These are phyloP conservation scores for Cydonia oblonga DNA, from an alignment of 331 rosid genomes.

Conservation along the genomic window DNA sequence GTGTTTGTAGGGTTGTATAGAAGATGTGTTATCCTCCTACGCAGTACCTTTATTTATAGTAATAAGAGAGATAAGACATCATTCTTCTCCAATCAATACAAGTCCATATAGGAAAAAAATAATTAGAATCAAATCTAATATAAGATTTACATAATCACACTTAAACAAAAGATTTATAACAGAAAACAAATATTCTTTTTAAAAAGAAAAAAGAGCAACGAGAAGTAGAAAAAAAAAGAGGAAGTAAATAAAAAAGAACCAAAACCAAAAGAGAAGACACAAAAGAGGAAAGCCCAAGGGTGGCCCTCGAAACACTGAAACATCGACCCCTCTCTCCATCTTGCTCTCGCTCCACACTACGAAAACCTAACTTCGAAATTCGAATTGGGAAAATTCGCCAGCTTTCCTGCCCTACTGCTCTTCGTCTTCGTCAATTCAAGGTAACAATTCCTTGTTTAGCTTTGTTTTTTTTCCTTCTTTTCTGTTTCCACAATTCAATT, in stretches of 20 bases:
- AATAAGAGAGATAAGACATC: no score
- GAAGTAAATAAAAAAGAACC: not conserved
- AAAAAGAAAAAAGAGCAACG: not conserved
- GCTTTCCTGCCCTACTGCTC: not conserved
- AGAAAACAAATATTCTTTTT: no score
- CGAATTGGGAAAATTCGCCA: not conserved
- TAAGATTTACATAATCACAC: no score
- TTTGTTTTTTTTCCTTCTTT: not conserved
- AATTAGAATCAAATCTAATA: no score
- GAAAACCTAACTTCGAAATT: conserved; percentile 2
- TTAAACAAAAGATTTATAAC: no score
- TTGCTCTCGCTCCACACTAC: not conserved
- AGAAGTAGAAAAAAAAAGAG: not conserved
- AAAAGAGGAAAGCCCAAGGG: not conserved
- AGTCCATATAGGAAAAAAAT: no score
- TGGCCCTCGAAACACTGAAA: not conserved
- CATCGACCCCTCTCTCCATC: not conserved
- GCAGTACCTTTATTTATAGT: no score
- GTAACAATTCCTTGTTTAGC: not conserved
- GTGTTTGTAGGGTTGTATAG: no score
- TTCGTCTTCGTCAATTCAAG: not conserved
- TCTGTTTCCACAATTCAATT: not conserved
- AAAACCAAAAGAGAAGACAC: not conserved
- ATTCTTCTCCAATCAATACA: no score
- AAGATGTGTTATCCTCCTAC: no score